These are phyloP conservation scores for Vitis rotundifolia DNA, from an alignment of 164 flowering plant species.

Conservation along the genomic window DNA sequence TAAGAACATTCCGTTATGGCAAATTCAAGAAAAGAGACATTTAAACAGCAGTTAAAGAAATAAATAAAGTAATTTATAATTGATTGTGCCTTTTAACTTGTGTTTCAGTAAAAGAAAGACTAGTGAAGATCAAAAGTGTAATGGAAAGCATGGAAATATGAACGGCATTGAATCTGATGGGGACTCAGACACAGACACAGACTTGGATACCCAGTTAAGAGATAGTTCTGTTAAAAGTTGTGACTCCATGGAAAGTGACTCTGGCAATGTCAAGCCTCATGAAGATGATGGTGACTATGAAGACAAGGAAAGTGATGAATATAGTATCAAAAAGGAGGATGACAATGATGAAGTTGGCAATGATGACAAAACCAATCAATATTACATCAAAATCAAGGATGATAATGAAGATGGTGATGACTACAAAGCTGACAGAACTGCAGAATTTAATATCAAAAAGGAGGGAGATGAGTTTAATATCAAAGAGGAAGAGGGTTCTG, in stretches of 20 bases:
- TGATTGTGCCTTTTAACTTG: conserved; percentile 1
- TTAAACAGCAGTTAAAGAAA: too few species aligned
- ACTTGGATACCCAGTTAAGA: neutral
- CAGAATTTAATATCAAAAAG: too few species aligned
- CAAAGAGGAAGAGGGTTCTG: too few species aligned
- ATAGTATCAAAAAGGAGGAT: conserved; percentile 1
- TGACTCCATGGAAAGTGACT: conserved; percentile 6
- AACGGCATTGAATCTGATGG: conserved; percentile 4
- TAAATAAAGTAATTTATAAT: too few species aligned
- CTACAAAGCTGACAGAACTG: too few species aligned
- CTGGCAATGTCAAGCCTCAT: conserved; percentile 3
- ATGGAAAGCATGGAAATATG: conserved; percentile 5
- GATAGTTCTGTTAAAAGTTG: conserved; percentile 7
- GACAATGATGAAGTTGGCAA: conserved; percentile 1
- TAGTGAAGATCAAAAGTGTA: conserved; percentile 9
- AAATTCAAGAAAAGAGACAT: too few species aligned
- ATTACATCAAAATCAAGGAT: too few species aligned
- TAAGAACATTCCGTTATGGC: too few species aligned
- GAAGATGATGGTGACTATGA: conserved; percentile 24
- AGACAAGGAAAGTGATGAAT: conserved; percentile 4
- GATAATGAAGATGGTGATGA: too few species aligned
- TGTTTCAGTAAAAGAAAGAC: conserved; percentile 28
- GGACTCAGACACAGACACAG: conserved; percentile 7
- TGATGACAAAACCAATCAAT: too few species aligned
- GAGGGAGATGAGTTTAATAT: too few species aligned